phyloP scores from a whole-genome alignment of 2,329 filamentous ascomycete species.

The Parafenestella ontariensis region DNA sequence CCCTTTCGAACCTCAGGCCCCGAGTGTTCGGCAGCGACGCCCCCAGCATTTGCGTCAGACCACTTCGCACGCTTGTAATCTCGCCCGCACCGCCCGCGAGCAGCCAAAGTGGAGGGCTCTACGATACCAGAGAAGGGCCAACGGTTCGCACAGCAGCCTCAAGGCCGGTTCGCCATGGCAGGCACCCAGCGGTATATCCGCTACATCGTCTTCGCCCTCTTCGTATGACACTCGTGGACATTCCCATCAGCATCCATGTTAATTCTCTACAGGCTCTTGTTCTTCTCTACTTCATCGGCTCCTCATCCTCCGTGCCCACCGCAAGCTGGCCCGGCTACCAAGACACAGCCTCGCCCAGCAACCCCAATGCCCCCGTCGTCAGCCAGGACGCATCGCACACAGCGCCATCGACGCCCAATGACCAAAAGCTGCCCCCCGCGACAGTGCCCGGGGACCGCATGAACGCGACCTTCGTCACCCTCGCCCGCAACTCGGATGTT shows the following conservation, averaged over 20 bases:
- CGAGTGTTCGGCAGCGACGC: background rate
- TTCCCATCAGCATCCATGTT: slow-evolving; percentile 6
- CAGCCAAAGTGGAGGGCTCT: slow-evolving; percentile 40
- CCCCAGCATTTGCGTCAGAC: background rate
- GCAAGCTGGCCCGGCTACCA: slow-evolving; percentile 42
- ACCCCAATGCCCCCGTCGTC: slow-evolving; percentile 16
- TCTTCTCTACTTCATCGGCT: slow-evolving; percentile 83
- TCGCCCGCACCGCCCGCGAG: slow-evolving; percentile 13
- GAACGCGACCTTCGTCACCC: slow-evolving; percentile 97
- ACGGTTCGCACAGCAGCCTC: slow-evolving; percentile 21
- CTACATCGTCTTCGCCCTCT: slow-evolving; percentile 79
- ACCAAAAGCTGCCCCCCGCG: slow-evolving; percentile 44
- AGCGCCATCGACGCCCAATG: slow-evolving; percentile 43
- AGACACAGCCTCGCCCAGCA: slow-evolving; percentile 25
- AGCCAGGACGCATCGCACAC: slow-evolving; percentile 11
- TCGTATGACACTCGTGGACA: slow-evolving; percentile 62
- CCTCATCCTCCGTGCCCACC: slow-evolving; percentile 58
- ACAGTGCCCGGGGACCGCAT: slow-evolving; percentile 74
- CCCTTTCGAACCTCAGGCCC: slow-evolving; percentile 3
- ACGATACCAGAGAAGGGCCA: slow-evolving; percentile 28
- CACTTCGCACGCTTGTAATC: slow-evolving; percentile 4
- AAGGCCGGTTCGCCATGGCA: slow-evolving; percentile 66
- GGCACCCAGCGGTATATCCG: slow-evolving; percentile 75
- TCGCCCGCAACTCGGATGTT: slow-evolving; percentile 89
- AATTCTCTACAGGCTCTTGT: slow-evolving; percentile 62